Conservation (phyloP, 148 eudicot genomes). For the Heliamphora exappendiculata region DNA sequence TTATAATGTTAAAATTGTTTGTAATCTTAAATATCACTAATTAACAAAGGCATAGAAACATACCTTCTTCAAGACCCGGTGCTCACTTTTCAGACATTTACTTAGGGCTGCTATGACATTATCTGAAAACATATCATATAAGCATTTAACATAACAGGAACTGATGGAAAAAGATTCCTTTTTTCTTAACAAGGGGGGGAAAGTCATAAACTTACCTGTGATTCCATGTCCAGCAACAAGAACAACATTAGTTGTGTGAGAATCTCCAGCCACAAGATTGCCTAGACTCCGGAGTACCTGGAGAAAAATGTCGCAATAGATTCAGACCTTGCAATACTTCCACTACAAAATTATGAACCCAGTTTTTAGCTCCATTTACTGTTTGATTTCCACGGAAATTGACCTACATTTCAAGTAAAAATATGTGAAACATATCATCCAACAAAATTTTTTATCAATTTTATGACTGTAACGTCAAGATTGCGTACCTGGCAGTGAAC, state of each 20-base stretch:
- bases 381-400: background rate
- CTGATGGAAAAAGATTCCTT: background rate
- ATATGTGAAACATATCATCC: background rate
- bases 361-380: background rate
- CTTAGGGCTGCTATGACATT: conserved; percentile 54
- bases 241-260: conserved; percentile 43
- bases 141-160: conserved; percentile 6
- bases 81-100: conserved; percentile 80
- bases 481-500: background rate
- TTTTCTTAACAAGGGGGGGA: conserved; percentile 3
- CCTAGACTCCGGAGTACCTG: conserved; percentile 89
- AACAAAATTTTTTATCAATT: background rate
- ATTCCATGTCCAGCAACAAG: conserved; percentile 58
- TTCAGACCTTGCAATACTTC: background rate
- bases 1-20: background rate
- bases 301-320: background rate
- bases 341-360: background rate
- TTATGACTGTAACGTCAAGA: background rate
- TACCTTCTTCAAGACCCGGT: conserved; percentile 94
- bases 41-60: background rate
- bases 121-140: conserved; percentile 31
- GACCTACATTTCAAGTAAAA: background rate
- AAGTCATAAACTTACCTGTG: conserved; percentile 52
- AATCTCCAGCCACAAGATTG: conserved; percentile 88
- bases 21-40: conserved; percentile 3